A percentile compares a stretch with the other conserved stretches of the same genome.
phyloP scores from a whole-genome alignment of 345 rosid genomes.

The Pistacia integerrima region DNA sequence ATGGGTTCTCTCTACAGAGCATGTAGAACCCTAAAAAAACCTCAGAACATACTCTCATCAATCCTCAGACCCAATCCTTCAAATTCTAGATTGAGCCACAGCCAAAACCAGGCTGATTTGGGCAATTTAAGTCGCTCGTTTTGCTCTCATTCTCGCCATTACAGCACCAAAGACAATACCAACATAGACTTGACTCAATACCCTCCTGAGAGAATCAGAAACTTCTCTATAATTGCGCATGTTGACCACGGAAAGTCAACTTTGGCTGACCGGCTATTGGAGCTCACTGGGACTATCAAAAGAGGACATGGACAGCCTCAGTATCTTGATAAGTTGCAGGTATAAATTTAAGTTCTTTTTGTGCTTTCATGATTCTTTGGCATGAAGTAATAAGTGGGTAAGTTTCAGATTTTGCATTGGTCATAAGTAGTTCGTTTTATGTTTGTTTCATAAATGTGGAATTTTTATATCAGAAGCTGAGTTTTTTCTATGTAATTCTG shows the following conservation, averaged over 20 bases:
- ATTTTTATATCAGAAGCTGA: background rate
- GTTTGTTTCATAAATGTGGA: conserved; percentile 5
- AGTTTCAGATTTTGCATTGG: conserved; percentile 3
- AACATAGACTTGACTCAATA: conserved; percentile 65
- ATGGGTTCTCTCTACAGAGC: conserved; percentile 64
- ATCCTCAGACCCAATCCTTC: background rate
- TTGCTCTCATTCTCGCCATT: conserved; percentile 64
- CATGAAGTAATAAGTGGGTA: background rate
- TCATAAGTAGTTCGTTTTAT: background rate
- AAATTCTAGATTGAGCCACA: background rate
- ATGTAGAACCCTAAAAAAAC: conserved; percentile 51
- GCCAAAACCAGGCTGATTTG: conserved; percentile 15
- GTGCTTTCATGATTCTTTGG: conserved; percentile 2
- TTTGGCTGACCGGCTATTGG: conserved; percentile 93
- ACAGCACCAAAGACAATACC: conserved; percentile 30
- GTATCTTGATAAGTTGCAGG: conserved; percentile 96
- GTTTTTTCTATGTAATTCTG: background rate
- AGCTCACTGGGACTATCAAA: conserved; percentile 93
- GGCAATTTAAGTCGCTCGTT: conserved; percentile 31
- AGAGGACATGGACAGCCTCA: conserved; percentile 97
- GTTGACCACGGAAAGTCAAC: conserved; percentile 97
- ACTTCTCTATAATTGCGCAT: conserved; percentile 95
- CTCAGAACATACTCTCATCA: conserved; percentile 27
- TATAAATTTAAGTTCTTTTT: conserved; percentile 1
- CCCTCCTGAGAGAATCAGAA: conserved; percentile 78